A percentile compares a stretch with the other conserved stretches of the same genome.
Evolutionary conservation across 306 rosid genomes (phyloP).

Genomic region (Ormosia emarginata): DNA sequence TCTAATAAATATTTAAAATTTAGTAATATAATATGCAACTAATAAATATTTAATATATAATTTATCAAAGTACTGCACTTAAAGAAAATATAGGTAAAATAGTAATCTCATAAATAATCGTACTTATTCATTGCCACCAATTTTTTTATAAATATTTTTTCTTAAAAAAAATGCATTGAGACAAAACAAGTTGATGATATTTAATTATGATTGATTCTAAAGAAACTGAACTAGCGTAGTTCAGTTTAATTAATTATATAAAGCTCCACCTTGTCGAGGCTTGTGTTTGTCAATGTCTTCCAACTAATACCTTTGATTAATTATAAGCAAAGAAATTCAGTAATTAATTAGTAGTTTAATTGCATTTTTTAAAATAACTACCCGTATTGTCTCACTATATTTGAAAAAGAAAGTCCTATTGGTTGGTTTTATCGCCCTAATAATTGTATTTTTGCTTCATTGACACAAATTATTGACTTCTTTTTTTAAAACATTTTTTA

Average conservation of each 20-base stretch:
- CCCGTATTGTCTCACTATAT: background rate
- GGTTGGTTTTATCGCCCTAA: background rate
- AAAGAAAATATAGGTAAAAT: background rate
- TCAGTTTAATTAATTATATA: background rate
- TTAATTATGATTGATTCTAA: background rate
- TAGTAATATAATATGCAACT: no score
- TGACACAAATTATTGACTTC: background rate
- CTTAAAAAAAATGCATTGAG: background rate
- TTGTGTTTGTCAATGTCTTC: constrained; percentile 12
- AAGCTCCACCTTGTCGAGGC: background rate
- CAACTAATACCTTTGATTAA: background rate
- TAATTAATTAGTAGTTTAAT: background rate
- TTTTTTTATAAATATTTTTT: background rate
- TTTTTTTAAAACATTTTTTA: background rate
- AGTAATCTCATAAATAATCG: background rate
- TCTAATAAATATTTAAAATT: no score
- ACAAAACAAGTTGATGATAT: background rate
- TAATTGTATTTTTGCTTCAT: background rate
- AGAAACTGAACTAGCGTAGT: background rate
- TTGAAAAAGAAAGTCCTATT: background rate
- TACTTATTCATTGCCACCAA: background rate
- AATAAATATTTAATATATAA: no score
- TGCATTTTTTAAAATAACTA: background rate
- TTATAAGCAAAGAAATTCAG: background rate
- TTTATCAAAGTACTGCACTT: background rate